Conservation (phyloP, 768 basidiomycete genomes). For the Paxillus involutus region DNA sequence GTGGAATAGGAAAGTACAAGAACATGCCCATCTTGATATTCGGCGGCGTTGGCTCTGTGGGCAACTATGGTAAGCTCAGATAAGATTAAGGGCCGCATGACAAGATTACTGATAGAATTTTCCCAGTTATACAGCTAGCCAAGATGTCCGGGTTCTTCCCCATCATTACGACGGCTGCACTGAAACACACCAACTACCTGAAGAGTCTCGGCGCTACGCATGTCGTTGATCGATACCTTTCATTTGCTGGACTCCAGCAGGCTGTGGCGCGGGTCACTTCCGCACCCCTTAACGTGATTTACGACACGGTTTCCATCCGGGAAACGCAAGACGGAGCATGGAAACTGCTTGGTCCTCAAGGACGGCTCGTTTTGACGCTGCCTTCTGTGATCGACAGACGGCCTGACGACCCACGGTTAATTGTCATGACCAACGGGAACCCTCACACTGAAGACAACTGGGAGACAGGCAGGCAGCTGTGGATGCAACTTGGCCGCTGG, state of each 20-base stretch:
- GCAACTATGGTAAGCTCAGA: constrained; percentile 44
- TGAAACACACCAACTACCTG: constrained; percentile 36
- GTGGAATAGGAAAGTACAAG: constrained; percentile 39
- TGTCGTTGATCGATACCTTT: constrained; percentile 32
- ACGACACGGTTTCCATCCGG: constrained; percentile 38
- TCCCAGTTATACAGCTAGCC: constrained; percentile 38
- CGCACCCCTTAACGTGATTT: constrained; percentile 34
- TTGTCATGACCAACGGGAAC: constrained; percentile 33
- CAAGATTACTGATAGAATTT: constrained; percentile 12
- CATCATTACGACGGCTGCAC: constrained; percentile 34
- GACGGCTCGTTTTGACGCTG: constrained; percentile 35
- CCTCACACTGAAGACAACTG: constrained; percentile 34
- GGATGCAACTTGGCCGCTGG: constrained; percentile 26
- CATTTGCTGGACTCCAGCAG: constrained; percentile 29
- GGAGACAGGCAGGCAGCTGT: constrained; percentile 32
- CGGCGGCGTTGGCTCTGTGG: constrained; percentile 49
- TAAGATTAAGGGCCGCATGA: constrained; percentile 5
- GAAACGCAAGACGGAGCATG: constrained; percentile 40
- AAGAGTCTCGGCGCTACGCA: constrained; percentile 34
- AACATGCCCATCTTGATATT: constrained; percentile 46
- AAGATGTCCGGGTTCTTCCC: constrained; percentile 41
- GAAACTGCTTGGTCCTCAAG: constrained; percentile 37
- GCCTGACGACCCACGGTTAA: constrained; percentile 24
- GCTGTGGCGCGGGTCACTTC: constrained; percentile 37
- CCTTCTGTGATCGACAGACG: constrained; percentile 31